A percentile compares a stretch with the other conserved stretches of the same genome.
These are phyloP conservation scores for Epithele typhae DNA, from an alignment of 768 basidiomycete genomes.

Conservation along the genomic window DNA sequence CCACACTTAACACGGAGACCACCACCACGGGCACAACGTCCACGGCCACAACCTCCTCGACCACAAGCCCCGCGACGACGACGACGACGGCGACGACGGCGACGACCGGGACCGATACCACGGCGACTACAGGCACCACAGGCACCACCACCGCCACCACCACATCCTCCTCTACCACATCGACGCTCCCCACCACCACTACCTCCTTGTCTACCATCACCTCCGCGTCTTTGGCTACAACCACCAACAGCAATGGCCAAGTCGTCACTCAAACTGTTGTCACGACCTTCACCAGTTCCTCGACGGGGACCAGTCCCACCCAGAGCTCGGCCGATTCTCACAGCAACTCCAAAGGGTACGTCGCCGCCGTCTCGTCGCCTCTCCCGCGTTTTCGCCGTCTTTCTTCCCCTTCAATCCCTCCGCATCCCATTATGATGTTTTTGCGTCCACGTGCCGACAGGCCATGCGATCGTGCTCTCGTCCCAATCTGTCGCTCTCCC, in stretches of 20 bases:
- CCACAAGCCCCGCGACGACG: slow-evolving; percentile 1
- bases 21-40: background rate
- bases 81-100: slow-evolving; percentile 1
- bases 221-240: background rate
- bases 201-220: background rate
- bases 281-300: background rate
- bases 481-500: too few relatives aligned
- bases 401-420: background rate
- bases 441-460: background rate
- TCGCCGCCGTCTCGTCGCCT: background rate
- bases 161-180: background rate
- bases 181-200: slow-evolving; percentile 4
- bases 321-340: too few relatives aligned
- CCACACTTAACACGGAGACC: background rate
- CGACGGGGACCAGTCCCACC: background rate
- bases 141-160: background rate
- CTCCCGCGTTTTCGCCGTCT: background rate
- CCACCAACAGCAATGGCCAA: slow-evolving; percentile 11
- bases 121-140: background rate
- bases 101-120: background rate
- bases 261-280: slow-evolving; percentile 9
- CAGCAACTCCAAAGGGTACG: slow-evolving; percentile 19
- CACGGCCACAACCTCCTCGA: background rate
- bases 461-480: background rate
- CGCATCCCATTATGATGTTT: background rate